Evolutionary conservation across 2,329 filamentous ascomycete genomes (phyloP).

Genomic region (Sarocladiaceae sp.): DNA sequence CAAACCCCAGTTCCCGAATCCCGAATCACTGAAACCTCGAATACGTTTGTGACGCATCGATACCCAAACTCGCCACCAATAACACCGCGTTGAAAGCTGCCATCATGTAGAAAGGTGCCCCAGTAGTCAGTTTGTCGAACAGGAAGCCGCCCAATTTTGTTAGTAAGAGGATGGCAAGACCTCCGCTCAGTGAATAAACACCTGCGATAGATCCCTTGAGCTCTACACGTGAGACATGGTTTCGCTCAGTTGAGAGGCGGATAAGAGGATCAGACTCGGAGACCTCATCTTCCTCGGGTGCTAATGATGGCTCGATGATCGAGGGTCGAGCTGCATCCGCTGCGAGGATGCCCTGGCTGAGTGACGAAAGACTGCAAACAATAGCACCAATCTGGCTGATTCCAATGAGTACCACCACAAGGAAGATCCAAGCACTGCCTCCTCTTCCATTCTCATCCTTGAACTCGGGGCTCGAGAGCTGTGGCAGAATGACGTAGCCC

Average conservation of each 20-base stretch:
- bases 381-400: slow-evolving; percentile 95
- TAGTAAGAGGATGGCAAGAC: slow-evolving; percentile 81
- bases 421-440: slow-evolving; percentile 64
- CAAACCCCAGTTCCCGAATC: background rate
- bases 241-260: slow-evolving; percentile 22
- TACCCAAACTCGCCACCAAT: slow-evolving; percentile 49
- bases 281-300: slow-evolving; percentile 34
- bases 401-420: slow-evolving; percentile 76
- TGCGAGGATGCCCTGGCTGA: slow-evolving; percentile 73
- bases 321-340: slow-evolving; percentile 33
- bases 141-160: slow-evolving; percentile 87
- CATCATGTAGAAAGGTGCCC: slow-evolving; percentile 93
- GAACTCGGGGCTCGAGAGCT: slow-evolving; percentile 73
- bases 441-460: slow-evolving; percentile 59
- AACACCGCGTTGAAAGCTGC: slow-evolving; percentile 78
- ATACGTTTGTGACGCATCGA: slow-evolving; percentile 43
- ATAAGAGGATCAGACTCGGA: slow-evolving; percentile 39
- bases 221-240: slow-evolving; percentile 43
- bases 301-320: slow-evolving; percentile 22
- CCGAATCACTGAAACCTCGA: slow-evolving; percentile 14
- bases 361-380: slow-evolving; percentile 86
- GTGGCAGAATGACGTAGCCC: slow-evolving; percentile 74
- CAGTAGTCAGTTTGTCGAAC: slow-evolving; percentile 71
- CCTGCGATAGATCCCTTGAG: slow-evolving; percentile 94
- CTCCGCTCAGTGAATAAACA: slow-evolving; percentile 87